Base-by-base conservation (phyloP, 1,284 basidiomycete genomes). In the Agroathelia rolfsii region DNA sequence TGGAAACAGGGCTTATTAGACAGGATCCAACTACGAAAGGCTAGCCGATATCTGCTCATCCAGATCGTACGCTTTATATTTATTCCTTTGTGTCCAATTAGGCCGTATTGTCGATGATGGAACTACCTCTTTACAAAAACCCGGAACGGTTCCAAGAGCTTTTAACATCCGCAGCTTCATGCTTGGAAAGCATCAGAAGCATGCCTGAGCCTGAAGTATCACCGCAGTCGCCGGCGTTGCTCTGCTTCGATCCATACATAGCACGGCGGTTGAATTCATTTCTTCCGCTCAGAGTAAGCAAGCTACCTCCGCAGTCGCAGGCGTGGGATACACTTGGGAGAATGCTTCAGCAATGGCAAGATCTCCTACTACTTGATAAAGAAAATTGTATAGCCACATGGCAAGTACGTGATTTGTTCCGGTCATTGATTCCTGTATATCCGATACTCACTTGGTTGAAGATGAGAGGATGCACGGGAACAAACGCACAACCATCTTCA, bases 211-310 rank as follows among this genome's bases (percentile, higher is more conserved):
- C 59, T 0, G 49, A 60, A 4, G 67, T 66, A 8, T 34, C 41
- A 1, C 48, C 60, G 2, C 53, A 58, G 12, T 78, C 79, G 1
- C 58, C 64, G 0, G 75, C 72, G 0, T 52, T 49, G 16, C 55
- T 64, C 1, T 71, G 72, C 0, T 82, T 90, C 37, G 84, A 84
- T 48, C 72, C 81, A 3, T 62, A 71, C 24, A 72, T 87, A 30
- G 69, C 72, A 2, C 72, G 84, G 5, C 65, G 69, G 29, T 61
- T 92, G 0, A 76, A 77, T 16, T 79, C 77, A 23, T 75, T 71
- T 39, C 76, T 86, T 49, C 88, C 88, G 0, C 69, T 85, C 5
- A 71, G 77, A 10, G 56, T 74, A 3, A 58, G 84, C 11, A 52
- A 63, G 3, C 48, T 81, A 0, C 74, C 74, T 0, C 43, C 61